Evolutionary conservation across 345 rosid genomes (phyloP), one percentile per base, ranked within the genome.

Genomic region (Salix suchowensis): DNA sequence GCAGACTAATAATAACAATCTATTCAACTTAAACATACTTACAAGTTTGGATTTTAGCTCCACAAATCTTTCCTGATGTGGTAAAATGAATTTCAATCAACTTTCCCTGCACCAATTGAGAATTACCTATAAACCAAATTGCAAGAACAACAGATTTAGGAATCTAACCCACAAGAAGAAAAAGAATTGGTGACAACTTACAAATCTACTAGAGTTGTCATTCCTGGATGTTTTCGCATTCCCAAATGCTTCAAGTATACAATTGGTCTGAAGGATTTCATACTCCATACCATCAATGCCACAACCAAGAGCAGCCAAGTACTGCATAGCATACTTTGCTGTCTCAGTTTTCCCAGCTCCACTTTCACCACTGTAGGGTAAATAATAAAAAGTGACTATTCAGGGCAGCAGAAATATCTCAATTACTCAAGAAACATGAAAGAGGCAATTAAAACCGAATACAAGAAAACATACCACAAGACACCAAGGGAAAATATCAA

Each of bases 291-390:
- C 94, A 67, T 85, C 89, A 85, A 77, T 78, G 67, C 94, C 92
- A 80, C 95, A 94, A 82, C 97, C 92, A 84, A 89, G 89, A 71
- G 95, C 82, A 81, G 97, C 92, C 88, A 96, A 87, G 81, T 92
- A 94, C 82, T 88, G 95, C 97, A 94, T 92, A 39, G 88, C 91
- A 80, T 87, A 83, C 87, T 92, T 96, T 71, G 97, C 97, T 16
- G 99, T 96, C 88, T 96, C 99, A 4, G 98, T 96, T 86, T 96
- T 96, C 65, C 98, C 99, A 72, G 99, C 88, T 69, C 99, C 99
- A 85, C 98, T 93, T 89, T 91, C 98, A 70, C 99, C 99, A 78
- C 99, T 96, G 90, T 58, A 85, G 73, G 78, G 76, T 65, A 68
- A 67, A 46, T 34, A 44, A 58, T 42, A 72, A 67, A 34, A 77